Evolutionary conservation across 805 yeast genomes (phyloP), one percentile per base, ranked within the genome.

Genomic region (Cyberlindnera xylosilytica): DNA sequence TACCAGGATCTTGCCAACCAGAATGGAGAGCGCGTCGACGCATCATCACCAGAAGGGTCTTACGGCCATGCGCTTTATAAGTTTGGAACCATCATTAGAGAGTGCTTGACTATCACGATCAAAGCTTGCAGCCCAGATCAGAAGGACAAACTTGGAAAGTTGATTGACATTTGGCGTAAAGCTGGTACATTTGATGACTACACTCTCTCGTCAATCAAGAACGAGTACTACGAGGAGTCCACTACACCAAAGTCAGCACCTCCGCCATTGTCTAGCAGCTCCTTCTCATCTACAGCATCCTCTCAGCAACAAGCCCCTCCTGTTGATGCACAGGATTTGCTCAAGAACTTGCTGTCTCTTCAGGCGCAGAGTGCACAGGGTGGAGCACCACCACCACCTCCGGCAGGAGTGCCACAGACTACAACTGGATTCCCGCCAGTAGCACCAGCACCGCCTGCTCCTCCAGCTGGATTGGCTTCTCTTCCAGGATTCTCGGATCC

Each of bases 101-200:
- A 74, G 34, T 62, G 87, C 43, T 63, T 87, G 47, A 79, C 77
- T 49, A 82, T 81, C 53, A 79, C 87, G 23, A 64, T 82, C 50
- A 69, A 74, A 32, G 77, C 73, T 46, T 70, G 78, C 47, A 65
- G 73, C 46, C 72, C 66, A 42, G 85, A 72, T 58, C 85, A 70
- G 64, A 76, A 64, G 59, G 88, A 79, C 45, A 93, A 90, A 63
- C 78, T 89, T 53, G 70, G 81, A 56, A 91, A 89, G 65, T 73
- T 93, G 53, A 76, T 93, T 51, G 96, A 87, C 50, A 90, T 93
- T 56, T 93, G 99, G 99, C 87, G 80, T 52, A 80, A 87, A 50
- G 83, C 89, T 28, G 79, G 78, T 33, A 84, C 96, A 13, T 91
- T 93, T 65, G 70, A 72, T 42, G 74, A 76, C 33, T 70, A 72